Conservation (phyloP, 2,329 filamentous ascomycete genomes). For the Gremmenia infestans region DNA sequence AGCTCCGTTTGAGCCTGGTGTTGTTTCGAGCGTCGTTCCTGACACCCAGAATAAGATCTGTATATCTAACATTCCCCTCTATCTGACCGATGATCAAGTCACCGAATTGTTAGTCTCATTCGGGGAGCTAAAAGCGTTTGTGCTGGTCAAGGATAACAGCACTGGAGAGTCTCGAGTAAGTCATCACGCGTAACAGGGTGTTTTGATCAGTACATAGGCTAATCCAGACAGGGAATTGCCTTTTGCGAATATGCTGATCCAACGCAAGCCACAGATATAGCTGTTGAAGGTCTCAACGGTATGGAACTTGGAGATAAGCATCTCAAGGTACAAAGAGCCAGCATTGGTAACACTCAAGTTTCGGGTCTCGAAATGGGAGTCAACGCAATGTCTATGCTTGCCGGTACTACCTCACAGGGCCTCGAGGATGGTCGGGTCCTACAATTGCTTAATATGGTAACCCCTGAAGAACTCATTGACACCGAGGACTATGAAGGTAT, state of each 20-base stretch:
- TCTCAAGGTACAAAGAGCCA: constrained; percentile 82
- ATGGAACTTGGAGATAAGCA: constrained; percentile 88
- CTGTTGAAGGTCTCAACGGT: constrained; percentile 84
- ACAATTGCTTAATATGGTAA: constrained; percentile 98
- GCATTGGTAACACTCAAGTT: constrained; percentile 90
- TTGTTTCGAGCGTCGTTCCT: constrained; percentile 74
- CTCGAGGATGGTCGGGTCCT: constrained; percentile 78
- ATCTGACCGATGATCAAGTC: constrained; percentile 87
- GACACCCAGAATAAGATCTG: constrained; percentile 96
- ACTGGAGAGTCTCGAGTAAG: constrained; percentile 84
- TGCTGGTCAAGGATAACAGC: constrained; percentile 78
- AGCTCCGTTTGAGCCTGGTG: constrained; percentile 66
- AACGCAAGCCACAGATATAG: constrained; percentile 65
- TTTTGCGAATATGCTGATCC: constrained; percentile 93
- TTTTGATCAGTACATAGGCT: constrained; percentile 18
- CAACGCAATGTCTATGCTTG: constrained; percentile 96
- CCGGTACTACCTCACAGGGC: constrained; percentile 76
- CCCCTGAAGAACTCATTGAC: constrained; percentile 88
- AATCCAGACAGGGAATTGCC: constrained; percentile 68
- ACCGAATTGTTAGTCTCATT: constrained; percentile 86
- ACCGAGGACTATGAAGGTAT: constrained; percentile 91
- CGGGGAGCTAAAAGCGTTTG: constrained; percentile 87
- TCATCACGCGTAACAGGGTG: constrained; percentile 16
- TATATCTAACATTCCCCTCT: constrained; percentile 81
- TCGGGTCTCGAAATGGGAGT: constrained; percentile 91